Conservation (phyloP, 148 eudicot genomes). For the Selenicereus undatus region DNA sequence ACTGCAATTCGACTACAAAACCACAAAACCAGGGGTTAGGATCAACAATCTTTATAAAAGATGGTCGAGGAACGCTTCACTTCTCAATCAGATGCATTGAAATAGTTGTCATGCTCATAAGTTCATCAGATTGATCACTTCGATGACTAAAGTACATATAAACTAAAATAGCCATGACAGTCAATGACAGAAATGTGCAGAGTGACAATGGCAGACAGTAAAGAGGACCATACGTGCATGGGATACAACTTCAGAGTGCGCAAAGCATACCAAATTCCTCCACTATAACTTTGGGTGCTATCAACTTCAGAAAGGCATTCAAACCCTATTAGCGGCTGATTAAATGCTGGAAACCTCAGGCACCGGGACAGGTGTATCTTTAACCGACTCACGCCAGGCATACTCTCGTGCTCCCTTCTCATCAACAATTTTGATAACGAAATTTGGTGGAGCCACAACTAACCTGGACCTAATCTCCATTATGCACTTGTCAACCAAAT, state of each 20-base stretch:
- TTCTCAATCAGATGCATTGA: too few species aligned
- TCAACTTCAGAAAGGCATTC: not conserved
- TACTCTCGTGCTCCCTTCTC: slow-evolving; percentile 69
- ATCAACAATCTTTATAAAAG: too few species aligned
- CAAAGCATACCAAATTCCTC: not conserved
- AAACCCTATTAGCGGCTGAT: not conserved
- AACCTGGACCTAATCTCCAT: slow-evolving; percentile 70
- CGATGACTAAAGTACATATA: not conserved
- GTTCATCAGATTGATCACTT: not conserved
- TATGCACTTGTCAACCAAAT: slow-evolving; percentile 74
- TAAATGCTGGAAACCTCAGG: slow-evolving; percentile 7
- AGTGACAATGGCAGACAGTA: not conserved
- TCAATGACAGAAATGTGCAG: not conserved
- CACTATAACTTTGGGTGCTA: not conserved
- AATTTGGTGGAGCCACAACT: slow-evolving; percentile 87
- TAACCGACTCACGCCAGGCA: slow-evolving; percentile 73
- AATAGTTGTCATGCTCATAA: not conserved
- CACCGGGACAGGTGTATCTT: slow-evolving; percentile 40
- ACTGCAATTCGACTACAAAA: too few species aligned
- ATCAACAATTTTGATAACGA: slow-evolving; percentile 82
- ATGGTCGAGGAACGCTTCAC: too few species aligned
- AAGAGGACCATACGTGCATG: not conserved
- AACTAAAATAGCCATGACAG: not conserved
- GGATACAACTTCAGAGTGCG: not conserved
- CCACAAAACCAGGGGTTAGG: too few species aligned